phyloP scores from a whole-genome alignment of 345 rosid genomes.

The Laguncularia racemosa region DNA sequence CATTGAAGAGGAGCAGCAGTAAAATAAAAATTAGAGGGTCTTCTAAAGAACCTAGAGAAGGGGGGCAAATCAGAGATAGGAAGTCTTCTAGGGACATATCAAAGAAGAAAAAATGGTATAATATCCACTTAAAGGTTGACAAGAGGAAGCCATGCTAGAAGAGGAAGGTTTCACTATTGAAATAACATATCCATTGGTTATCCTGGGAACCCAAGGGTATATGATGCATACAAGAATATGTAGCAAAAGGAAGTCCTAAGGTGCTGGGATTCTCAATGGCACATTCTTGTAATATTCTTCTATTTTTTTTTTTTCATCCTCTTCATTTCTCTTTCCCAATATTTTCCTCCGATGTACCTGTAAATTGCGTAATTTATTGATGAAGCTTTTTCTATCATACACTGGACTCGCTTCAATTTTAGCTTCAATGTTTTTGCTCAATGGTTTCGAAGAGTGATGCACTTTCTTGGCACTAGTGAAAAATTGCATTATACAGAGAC shows the following conservation, averaged over 20 bases:
- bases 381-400: constrained; percentile 7
- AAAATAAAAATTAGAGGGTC: constrained; percentile 50
- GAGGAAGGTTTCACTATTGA: constrained; percentile 10
- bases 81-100: constrained; percentile 48
- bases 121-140: constrained; percentile 70
- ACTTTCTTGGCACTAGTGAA: no score
- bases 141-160: constrained; percentile 85
- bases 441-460: no score
- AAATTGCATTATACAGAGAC: no score
- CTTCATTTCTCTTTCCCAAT: constrained; percentile 6
- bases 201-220: no score
- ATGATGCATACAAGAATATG: no score
- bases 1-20: constrained; percentile 59
- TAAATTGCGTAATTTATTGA: constrained; percentile 27
- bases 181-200: background rate
- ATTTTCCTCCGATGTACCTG: constrained; percentile 14
- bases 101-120: constrained; percentile 89
- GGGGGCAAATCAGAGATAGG: constrained; percentile 49
- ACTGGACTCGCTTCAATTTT: no score
- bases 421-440: no score
- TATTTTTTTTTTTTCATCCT: constrained; percentile 1
- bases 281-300: constrained; percentile 24
- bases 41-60: constrained; percentile 58
- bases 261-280: constrained; percentile 1
- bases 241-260: no score